Percentiles rank a stretch among this genome's conserved stretches.
Conservation (phyloP, 805 yeast species). For the Candida tallmaniae region DNA sequence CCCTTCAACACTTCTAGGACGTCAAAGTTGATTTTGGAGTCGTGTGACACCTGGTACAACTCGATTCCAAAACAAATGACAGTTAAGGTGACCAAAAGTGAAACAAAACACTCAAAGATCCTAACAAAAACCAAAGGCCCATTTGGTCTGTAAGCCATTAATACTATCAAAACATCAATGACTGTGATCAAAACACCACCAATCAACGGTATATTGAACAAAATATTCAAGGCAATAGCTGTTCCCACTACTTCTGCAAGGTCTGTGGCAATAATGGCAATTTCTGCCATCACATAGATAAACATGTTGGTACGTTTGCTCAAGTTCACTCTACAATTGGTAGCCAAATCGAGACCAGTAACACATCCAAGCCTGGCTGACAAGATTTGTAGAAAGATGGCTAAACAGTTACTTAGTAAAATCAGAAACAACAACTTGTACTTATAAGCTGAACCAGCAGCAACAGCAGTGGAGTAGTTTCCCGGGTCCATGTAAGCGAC, state of each 20-base stretch:
- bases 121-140: constrained; percentile 74
- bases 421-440: constrained; percentile 71
- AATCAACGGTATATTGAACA: constrained; percentile 68
- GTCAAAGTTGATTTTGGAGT: constrained; percentile 40
- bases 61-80: constrained; percentile 76
- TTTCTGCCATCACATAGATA: constrained; percentile 69
- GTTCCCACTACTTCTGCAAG: constrained; percentile 94
- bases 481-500: constrained; percentile 96
- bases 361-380: constrained; percentile 86
- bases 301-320: constrained; percentile 61
- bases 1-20: constrained; percentile 58
- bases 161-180: constrained; percentile 71
- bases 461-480: constrained; percentile 83
- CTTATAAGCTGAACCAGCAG: constrained; percentile 79
- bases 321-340: constrained; percentile 70
- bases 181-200: constrained; percentile 78
- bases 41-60: constrained; percentile 60
- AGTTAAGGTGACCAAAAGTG: constrained; percentile 65
- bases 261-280: constrained; percentile 90
- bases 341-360: constrained; percentile 84
- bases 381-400: constrained; percentile 74
- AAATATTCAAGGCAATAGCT: constrained; percentile 76
- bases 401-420: constrained; percentile 75
- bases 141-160: constrained; percentile 71
- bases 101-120: constrained; percentile 72